Evolutionary conservation across 345 rosid genomes (phyloP), one percentile per base, ranked within the genome.

Genomic region (Gynandropsis gynandra): DNA sequence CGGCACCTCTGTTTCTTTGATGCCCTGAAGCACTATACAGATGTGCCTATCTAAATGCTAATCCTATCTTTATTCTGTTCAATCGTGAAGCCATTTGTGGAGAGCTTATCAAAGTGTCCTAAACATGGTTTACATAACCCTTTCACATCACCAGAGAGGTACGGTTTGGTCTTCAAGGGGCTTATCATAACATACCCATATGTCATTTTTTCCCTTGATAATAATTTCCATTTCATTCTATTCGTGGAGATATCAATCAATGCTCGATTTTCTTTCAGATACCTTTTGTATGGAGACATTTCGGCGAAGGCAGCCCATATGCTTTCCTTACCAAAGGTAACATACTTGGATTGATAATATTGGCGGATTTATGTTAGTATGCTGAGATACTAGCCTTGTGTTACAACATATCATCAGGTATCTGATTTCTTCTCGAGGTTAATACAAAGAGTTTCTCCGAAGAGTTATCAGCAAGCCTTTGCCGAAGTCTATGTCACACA

Each of bases 61-160:
- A 16, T 19, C 4, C 39, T 34, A 21, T 16, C 6, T 33, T 20
- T 27, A n/a, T 17, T 43, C 47, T 68, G 52, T 56, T 74, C 49
- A 60, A 44, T 54, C 54, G 52, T 76, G 74, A 73, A 92, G 98
- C 93, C 95, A 60, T 92, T 77, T 76, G 89, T 87, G 45, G 93
- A 85, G 68, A 87, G 98, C 80, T 80, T 92, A 76, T 61, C 83
- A 53, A 77, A 76, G 71, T 92, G 98, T 73, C 89, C 96, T 0
- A 92, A 92, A 74, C 95, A 85, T 76, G 98, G 96, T 54, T 62
- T 92, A 7, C 98, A 85, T 74, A 92, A 92, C 78, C 98, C 98
- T 59, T 92, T 92, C 64, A 92, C 85, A 56, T 72, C 93, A 62
- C 97, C 95, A 0, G 98, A 87, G 74, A 87, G 97, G 98, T 92